A percentile compares a stretch with the other conserved stretches of the same genome.
These are phyloP conservation scores for Sparassis latifolia DNA, from an alignment of 1,284 basidiomycete genomes.

Conservation along the genomic window DNA sequence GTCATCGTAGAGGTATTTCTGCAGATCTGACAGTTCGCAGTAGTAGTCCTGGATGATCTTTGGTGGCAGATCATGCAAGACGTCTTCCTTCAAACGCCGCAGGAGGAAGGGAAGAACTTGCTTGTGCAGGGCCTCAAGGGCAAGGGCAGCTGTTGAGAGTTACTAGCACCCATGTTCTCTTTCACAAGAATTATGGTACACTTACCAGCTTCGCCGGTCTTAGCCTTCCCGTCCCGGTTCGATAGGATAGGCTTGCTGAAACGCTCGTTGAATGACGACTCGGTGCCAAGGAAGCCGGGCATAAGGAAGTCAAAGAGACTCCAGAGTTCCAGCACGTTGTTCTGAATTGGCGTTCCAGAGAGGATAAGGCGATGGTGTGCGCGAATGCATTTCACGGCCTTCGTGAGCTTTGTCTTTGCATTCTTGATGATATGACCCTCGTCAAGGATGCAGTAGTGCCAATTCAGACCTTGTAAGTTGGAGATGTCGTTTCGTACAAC, in stretches of 20 bases:
- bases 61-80: slow-evolving; percentile 91
- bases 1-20: slow-evolving; percentile 91
- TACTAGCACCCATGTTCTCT: neutral
- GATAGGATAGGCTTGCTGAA: slow-evolving; percentile 96
- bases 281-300: slow-evolving; percentile 97
- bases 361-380: slow-evolving; percentile 93
- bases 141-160: slow-evolving; percentile 67
- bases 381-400: slow-evolving; percentile 88
- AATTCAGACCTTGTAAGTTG: slow-evolving; percentile 69
- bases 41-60: slow-evolving; percentile 99
- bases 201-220: slow-evolving; percentile 89
- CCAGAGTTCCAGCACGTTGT: slow-evolving; percentile 98
- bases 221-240: slow-evolving; percentile 92
- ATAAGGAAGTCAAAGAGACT: slow-evolving; percentile 99
- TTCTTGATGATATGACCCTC: slow-evolving; percentile 99
- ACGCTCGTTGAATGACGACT: slow-evolving; percentile 91
- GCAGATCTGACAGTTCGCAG: slow-evolving; percentile 92
- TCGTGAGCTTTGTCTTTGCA: slow-evolving; percentile 95
- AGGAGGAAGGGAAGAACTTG: slow-evolving; percentile 98
- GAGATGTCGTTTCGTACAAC: slow-evolving; percentile 93
- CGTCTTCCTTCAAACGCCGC: slow-evolving; percentile 95
- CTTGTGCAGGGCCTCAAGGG: slow-evolving; percentile 95
- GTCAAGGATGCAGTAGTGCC: slow-evolving; percentile 97
- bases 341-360: slow-evolving; percentile 98
- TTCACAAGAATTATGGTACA: slow-evolving; percentile 6